phyloP scores from a whole-genome alignment of 257 asterid genomes.

The Linaria vulgaris region DNA sequence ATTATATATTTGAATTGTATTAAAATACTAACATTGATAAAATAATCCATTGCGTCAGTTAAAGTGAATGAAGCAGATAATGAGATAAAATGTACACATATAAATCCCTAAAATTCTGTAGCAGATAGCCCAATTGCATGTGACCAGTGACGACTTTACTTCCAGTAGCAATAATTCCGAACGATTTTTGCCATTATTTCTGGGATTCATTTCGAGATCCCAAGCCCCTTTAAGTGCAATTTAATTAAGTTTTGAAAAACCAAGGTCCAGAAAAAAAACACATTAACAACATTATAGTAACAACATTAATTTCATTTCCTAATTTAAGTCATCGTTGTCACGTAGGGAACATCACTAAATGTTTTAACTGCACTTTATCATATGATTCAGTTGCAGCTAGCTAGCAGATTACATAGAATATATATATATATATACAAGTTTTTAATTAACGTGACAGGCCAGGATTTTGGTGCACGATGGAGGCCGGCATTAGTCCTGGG shows the following conservation, averaged over 20 bases:
- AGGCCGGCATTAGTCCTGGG: conserved; percentile 35
- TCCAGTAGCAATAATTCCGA: conserved; percentile 32
- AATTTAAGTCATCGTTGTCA: conserved; percentile 24
- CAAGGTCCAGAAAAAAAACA: conserved; percentile 15
- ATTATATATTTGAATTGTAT: not conserved
- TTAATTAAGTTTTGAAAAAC: conserved; percentile 7
- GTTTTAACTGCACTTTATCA: conserved; percentile 22
- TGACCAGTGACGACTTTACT: conserved; percentile 36
- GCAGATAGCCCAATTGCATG: conserved; percentile 33
- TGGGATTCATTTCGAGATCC: conserved; percentile 37
- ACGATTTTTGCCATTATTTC: conserved; percentile 30
- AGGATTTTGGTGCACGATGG: conserved; percentile 31
- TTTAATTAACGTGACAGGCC: not conserved
- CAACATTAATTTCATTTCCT: not conserved
- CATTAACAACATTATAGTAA: not conserved
- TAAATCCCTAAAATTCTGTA: conserved; percentile 29
- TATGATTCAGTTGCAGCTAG: not conserved
- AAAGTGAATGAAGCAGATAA: not conserved
- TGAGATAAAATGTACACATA: conserved; percentile 16
- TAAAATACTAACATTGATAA: no score
- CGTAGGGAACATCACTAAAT: conserved; percentile 26
- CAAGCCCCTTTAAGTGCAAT: conserved; percentile 27
- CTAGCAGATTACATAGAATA: not conserved
- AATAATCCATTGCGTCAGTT: not conserved
- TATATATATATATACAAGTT: not conserved